These are phyloP conservation scores for Xylaria scruposa DNA, from an alignment of 495 filamentous ascomycete genomes.

Conservation along the genomic window DNA sequence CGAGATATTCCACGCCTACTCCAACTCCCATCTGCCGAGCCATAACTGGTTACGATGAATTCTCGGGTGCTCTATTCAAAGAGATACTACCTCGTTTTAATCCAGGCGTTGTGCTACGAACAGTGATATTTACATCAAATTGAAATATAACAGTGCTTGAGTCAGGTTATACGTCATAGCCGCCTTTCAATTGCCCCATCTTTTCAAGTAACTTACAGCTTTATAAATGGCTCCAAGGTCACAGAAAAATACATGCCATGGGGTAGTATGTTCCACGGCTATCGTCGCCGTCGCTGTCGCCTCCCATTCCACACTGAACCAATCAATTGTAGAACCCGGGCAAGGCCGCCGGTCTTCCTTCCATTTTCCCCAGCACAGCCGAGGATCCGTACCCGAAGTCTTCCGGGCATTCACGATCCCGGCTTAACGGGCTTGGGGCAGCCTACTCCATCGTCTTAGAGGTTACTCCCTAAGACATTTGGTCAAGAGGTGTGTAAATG, in stretches of 20 bases:
- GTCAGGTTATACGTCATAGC: conserved; percentile 1
- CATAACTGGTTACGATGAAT: background rate
- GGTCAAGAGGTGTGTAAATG: background rate
- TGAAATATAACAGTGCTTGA: background rate
- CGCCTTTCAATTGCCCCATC: background rate
- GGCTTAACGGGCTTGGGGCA: background rate
- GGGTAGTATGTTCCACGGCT: background rate
- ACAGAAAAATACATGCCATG: background rate
- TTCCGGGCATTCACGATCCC: conserved; percentile 24
- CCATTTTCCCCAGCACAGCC: conserved; percentile 6
- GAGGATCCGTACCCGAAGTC: conserved; percentile 26
- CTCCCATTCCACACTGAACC: background rate
- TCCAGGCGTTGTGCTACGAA: background rate
- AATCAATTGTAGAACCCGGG: conserved; percentile 11
- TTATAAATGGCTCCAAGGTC: background rate
- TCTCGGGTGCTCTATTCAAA: background rate
- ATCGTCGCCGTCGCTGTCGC: conserved; percentile 22
- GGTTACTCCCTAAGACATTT: too few relatives aligned
- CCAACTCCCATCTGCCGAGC: conserved; percentile 21
- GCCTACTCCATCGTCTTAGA: background rate
- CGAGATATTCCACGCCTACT: conserved; percentile 9
- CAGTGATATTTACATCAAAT: background rate
- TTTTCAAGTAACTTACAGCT: background rate
- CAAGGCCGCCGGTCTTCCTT: conserved; percentile 8
- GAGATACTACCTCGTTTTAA: background rate